These are phyloP conservation scores for Neonectria coccinea DNA, from an alignment of 2,329 filamentous ascomycete species.

Conservation along the genomic window DNA sequence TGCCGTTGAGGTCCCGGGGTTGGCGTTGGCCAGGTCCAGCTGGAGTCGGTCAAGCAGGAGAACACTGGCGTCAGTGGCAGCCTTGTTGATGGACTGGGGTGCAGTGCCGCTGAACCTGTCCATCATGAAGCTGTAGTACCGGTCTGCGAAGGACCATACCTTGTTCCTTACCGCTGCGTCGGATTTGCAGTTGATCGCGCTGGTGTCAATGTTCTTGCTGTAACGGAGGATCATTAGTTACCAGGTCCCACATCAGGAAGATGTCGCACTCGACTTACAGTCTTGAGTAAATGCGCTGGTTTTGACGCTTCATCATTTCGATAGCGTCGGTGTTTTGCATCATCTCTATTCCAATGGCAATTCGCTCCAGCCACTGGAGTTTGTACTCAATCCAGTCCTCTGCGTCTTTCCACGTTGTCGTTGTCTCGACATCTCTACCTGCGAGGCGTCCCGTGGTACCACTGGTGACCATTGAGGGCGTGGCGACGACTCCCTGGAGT, in stretches of 20 bases:
- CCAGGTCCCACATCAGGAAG: rapidly evolving
- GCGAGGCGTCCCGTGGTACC: background rate
- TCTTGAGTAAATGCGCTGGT: conserved; percentile 13
- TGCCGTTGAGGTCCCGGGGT: background rate
- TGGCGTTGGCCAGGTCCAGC: background rate
- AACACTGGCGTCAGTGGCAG: background rate
- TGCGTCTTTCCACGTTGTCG: background rate
- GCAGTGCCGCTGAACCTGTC: conserved; percentile 12
- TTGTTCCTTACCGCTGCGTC: background rate
- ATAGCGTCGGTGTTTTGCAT: background rate
- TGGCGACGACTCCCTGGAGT: conserved; percentile 1
- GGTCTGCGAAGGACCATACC: conserved; percentile 28
- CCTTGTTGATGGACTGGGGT: conserved; percentile 18
- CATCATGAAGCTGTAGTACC: conserved; percentile 18
- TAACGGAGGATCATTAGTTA: background rate
- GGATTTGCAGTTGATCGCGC: conserved; percentile 16
- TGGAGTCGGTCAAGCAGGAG: background rate
- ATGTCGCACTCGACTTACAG: conserved; percentile 4
- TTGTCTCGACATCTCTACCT: background rate
- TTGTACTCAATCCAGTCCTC: background rate
- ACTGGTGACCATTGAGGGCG: background rate
- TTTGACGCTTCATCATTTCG: conserved; percentile 2
- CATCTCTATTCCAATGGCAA: conserved; percentile 25
- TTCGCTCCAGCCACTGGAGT: conserved; percentile 1
- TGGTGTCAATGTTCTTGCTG: conserved; percentile 13